Conservation (phyloP, 1,284 basidiomycete species). For the Thelephora terrestris region DNA sequence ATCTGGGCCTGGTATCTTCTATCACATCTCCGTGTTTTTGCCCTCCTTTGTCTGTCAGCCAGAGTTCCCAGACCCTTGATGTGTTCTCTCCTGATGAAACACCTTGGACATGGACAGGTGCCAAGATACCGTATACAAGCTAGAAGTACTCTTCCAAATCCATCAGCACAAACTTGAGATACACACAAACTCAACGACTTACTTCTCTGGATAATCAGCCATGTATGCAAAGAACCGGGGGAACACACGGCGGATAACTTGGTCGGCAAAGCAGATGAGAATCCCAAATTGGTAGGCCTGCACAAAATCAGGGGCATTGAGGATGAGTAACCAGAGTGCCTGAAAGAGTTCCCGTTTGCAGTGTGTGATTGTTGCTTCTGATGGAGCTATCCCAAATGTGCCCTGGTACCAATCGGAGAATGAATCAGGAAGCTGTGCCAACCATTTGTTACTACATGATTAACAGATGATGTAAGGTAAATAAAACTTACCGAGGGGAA, state of each 20-base stretch:
- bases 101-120: constrained; percentile 9
- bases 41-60: constrained; percentile 4
- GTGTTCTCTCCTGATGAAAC: constrained; percentile 2
- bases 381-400: too few relatives aligned
- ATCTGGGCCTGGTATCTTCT: neutral
- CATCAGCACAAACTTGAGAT: neutral
- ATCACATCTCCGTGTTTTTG: constrained; percentile 2
- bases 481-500: constrained; percentile 18
- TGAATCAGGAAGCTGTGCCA: constrained; percentile 7
- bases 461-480: neutral
- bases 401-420: too few relatives aligned
- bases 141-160: constrained; percentile 5
- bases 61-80: constrained; percentile 3
- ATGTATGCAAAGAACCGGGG: constrained; percentile 17
- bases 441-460: constrained; percentile 2
- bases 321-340: constrained; percentile 8
- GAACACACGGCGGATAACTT: constrained; percentile 11
- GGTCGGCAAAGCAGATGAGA: constrained; percentile 11
- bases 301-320: constrained; percentile 16
- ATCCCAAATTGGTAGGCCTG: constrained; percentile 19
- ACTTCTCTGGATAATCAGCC: constrained; percentile 17
- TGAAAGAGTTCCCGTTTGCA: constrained; percentile 17
- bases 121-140: constrained; percentile 9
- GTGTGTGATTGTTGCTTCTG: too few relatives aligned
- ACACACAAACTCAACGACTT: neutral